Evolutionary conservation across 345 rosid species (phyloP).

Genomic region (Zanthoxylum bungeanum): DNA sequence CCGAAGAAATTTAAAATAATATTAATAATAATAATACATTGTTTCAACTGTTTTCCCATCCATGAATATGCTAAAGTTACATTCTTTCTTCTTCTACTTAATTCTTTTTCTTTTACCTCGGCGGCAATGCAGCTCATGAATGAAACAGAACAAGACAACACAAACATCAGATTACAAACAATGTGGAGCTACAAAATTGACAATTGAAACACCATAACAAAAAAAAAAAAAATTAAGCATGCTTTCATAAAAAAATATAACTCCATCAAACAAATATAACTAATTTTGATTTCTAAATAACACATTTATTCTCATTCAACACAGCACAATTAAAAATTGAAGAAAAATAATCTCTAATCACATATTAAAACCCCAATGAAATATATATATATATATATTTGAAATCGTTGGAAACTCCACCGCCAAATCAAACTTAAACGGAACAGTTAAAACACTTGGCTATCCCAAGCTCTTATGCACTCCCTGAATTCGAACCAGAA

Average conservation of each 20-base stretch:
- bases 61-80: slow-evolving; percentile 6
- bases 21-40: neutral
- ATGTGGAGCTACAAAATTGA: slow-evolving; percentile 1
- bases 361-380: slow-evolving; percentile 8
- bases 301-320: neutral
- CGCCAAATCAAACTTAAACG: no score
- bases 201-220: neutral
- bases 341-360: neutral
- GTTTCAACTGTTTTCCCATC: neutral
- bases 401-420: no score
- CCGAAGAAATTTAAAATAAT: neutral
- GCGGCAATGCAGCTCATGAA: slow-evolving; percentile 29
- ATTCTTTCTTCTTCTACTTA: neutral
- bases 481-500: no score
- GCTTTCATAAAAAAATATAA: neutral
- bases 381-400: neutral
- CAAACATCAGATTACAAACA: slow-evolving; percentile 4
- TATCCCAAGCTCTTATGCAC: no score
- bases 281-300: neutral
- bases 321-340: neutral
- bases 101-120: neutral
- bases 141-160: neutral
- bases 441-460: no score
- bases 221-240: neutral
- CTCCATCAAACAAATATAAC: slow-evolving; percentile 2